phyloP scores from a whole-genome alignment of 345 rosid species.

The Jatropha curcas region DNA sequence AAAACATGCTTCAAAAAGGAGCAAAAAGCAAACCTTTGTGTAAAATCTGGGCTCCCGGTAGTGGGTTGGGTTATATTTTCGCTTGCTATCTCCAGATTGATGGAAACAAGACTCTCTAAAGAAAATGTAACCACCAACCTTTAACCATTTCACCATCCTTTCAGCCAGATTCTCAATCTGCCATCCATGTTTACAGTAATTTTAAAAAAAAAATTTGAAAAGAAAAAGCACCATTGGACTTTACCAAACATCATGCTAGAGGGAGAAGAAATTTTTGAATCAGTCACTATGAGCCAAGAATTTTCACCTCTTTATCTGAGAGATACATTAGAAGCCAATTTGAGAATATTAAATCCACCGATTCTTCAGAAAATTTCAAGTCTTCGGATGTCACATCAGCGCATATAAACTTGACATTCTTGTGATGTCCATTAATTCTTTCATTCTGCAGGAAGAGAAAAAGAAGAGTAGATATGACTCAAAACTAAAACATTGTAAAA shows the following conservation, averaged over 20 bases:
- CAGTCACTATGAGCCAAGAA: neutral
- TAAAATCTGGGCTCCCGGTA: slow-evolving; percentile 96
- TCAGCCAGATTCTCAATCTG: slow-evolving; percentile 77
- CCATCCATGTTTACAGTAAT: slow-evolving; percentile 8
- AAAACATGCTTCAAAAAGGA: neutral
- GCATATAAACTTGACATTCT: slow-evolving; percentile 80
- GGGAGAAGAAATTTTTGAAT: neutral
- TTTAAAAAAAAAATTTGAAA: neutral
- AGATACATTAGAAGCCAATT: slow-evolving; percentile 99
- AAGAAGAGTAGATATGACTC: too few species aligned
- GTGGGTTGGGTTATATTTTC: slow-evolving; percentile 86
- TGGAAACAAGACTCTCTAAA: slow-evolving; percentile 96
- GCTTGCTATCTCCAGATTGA: slow-evolving; percentile 87
- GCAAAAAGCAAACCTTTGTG: slow-evolving; percentile 60
- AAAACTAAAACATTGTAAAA: too few species aligned
- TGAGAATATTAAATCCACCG: slow-evolving; percentile 81
- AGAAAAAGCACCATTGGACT: neutral
- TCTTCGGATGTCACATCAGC: slow-evolving; percentile 86
- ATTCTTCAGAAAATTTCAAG: slow-evolving; percentile 57
- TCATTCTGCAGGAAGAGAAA: slow-evolving; percentile 60
- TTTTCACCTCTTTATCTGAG: slow-evolving; percentile 75
- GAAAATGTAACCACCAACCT: slow-evolving; percentile 84
- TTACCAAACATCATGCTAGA: neutral
- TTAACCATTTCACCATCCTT: slow-evolving; percentile 85
- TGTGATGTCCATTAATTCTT: slow-evolving; percentile 66